Evolutionary conservation across 1,139 yeast species (phyloP).

Genomic region (Sugiyamaella pinicola): DNA sequence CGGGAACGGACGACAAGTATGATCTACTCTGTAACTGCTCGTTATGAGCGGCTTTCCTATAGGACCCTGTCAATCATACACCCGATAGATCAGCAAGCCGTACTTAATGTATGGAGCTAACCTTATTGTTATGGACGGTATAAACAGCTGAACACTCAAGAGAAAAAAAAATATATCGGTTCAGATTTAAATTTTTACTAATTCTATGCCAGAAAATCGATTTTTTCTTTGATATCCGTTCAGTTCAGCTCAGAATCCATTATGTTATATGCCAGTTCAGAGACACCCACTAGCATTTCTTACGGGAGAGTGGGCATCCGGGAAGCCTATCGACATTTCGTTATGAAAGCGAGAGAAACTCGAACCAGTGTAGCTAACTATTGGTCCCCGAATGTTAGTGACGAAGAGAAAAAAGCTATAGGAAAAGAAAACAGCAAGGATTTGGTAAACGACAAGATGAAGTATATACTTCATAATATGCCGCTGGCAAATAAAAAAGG

Average conservation of each 20-base stretch:
- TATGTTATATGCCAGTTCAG: not conserved
- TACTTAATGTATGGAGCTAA: not conserved
- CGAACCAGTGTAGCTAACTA: not conserved
- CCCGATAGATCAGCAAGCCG: not conserved
- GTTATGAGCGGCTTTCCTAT: not conserved
- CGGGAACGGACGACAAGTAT: not conserved
- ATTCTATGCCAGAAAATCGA: not conserved
- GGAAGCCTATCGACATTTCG: not conserved
- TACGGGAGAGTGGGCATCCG: conserved; percentile 2
- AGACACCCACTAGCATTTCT: not conserved
- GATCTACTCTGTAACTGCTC: conserved; percentile 2
- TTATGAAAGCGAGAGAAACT: conserved; percentile 1
- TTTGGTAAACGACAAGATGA: not conserved
- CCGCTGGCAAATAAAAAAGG: not conserved
- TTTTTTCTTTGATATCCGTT: not conserved
- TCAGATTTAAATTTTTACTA: not conserved
- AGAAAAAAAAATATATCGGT: not conserved
- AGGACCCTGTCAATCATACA: conserved; percentile 3
- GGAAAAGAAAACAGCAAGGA: too few species aligned
- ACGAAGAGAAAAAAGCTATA: not conserved
- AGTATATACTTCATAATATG: not conserved
- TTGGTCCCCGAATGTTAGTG: not conserved
- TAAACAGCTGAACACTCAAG: not conserved
- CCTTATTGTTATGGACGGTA: conserved; percentile 8
- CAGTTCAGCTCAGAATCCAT: not conserved